Percentiles rank a stretch among this genome's conserved stretches.
Conservation (phyloP, 306 rosid genomes). For the Alnus rubra region DNA sequence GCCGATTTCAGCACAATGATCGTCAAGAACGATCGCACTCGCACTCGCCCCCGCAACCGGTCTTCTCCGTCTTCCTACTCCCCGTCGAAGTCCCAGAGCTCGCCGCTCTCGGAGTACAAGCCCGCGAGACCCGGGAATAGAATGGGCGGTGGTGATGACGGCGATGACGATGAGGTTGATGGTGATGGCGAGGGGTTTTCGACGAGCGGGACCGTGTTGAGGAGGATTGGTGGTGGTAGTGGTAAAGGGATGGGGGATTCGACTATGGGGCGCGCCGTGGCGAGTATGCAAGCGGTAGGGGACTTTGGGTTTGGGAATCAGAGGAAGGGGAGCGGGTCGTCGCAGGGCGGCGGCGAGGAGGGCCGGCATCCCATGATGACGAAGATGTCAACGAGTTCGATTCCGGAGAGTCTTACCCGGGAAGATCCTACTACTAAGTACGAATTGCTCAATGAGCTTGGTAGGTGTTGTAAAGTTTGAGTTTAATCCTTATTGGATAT, state of each 20-base stretch:
- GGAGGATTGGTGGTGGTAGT: conserved; percentile 33
- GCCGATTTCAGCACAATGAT: conserved; percentile 84
- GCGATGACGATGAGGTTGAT: conserved; percentile 25
- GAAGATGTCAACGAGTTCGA: conserved; percentile 85
- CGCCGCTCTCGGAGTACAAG: not conserved
- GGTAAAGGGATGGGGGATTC: conserved; percentile 37
- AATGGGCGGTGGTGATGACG: conserved; percentile 25
- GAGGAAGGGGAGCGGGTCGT: conserved; percentile 62
- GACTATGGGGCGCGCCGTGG: conserved; percentile 85
- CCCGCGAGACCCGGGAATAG: conserved; percentile 39
- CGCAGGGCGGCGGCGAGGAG: conserved; percentile 52
- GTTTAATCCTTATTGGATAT: not conserved
- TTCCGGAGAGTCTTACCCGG: conserved; percentile 82
- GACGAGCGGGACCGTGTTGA: conserved; percentile 68
- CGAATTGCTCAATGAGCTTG: conserved; percentile 95
- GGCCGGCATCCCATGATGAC: conserved; percentile 39
- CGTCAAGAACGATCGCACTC: conserved; percentile 57
- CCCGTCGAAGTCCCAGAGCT: conserved; percentile 1
- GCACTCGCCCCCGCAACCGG: conserved; percentile 43
- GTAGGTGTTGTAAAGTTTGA: conserved; percentile 37
- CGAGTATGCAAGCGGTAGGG: conserved; percentile 86
- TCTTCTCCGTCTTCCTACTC: conserved; percentile 41
- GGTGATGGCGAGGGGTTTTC: conserved; percentile 55
- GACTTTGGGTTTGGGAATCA: conserved; percentile 79
- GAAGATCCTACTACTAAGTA: conserved; percentile 92